phyloP scores from a whole-genome alignment of 306 rosid species.

The Sicyos edulis region DNA sequence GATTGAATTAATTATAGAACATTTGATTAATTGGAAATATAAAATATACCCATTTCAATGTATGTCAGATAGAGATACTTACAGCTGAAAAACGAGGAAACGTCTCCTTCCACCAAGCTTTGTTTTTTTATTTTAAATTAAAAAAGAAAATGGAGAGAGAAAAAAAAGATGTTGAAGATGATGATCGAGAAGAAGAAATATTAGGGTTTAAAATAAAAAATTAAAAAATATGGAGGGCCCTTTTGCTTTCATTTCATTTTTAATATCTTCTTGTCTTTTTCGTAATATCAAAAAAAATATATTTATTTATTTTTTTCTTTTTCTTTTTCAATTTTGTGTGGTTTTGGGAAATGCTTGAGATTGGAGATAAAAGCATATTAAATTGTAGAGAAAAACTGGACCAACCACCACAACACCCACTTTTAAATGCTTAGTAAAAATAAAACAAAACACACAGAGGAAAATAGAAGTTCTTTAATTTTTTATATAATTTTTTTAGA shows the following conservation, averaged over 20 bases:
- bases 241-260: constrained; percentile 45
- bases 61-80: neutral
- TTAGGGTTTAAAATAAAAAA: neutral
- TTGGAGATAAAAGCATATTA: constrained; percentile 19
- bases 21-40: no score
- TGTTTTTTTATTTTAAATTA: no score
- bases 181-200: constrained; percentile 23
- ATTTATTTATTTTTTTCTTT: constrained; percentile 19
- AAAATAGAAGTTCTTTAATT: neutral
- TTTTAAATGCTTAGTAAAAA: constrained; percentile 1
- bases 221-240: constrained; percentile 42
- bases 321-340: constrained; percentile 24
- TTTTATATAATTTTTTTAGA: no score
- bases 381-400: constrained; percentile 6
- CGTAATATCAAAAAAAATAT: constrained; percentile 24
- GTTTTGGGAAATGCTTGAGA: constrained; percentile 21
- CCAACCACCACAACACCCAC: constrained; percentile 24
- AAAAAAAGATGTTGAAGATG: constrained; percentile 2
- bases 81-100: no score
- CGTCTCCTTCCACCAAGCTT: no score
- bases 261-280: constrained; percentile 95
- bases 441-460: neutral
- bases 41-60: no score
- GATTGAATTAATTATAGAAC: no score
- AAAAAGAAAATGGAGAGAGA: neutral